Conservation (phyloP, 805 yeast genomes). For the Wickerhamiella azyma region DNA sequence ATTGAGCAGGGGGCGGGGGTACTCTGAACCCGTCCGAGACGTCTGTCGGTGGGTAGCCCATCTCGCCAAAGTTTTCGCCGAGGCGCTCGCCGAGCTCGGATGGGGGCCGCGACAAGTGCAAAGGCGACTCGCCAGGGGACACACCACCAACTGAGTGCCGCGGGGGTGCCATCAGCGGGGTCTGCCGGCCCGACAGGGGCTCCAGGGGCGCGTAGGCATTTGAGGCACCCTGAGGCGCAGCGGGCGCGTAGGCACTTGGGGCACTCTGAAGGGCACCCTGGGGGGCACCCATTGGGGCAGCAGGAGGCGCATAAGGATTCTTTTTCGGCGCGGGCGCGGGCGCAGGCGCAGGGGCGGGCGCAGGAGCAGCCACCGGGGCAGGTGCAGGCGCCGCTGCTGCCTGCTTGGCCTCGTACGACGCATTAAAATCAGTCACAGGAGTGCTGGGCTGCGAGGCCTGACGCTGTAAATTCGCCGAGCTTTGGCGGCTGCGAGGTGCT, state of each 20-base stretch:
- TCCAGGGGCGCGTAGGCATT: neutral
- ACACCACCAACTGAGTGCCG: neutral
- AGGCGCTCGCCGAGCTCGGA: conserved; percentile 5
- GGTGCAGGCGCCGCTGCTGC: neutral
- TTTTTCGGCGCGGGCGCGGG: neutral
- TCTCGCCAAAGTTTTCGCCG: too few species aligned
- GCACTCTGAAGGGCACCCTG: neutral
- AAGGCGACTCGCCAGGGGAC: neutral
- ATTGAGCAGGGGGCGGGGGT: neutral
- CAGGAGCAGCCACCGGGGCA: conserved; percentile 7
- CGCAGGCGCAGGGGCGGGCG: conserved; percentile 1
- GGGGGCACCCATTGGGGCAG: neutral
- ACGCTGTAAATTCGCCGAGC: neutral
- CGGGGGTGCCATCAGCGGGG: neutral
- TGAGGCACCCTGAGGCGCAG: neutral
- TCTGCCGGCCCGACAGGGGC: neutral
- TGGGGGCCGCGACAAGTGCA: conserved; percentile 7
- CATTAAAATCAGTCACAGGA: conserved; percentile 4
- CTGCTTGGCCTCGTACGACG: conserved; percentile 1
- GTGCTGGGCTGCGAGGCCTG: neutral
- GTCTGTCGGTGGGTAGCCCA: too few species aligned
- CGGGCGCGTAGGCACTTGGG: neutral
- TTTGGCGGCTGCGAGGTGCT: conserved; percentile 2
- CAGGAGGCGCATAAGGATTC: neutral
- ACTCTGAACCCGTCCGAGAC: neutral